Conservation (phyloP, 176 grass and related monocot genomes). For the Saccharum spontaneum region DNA sequence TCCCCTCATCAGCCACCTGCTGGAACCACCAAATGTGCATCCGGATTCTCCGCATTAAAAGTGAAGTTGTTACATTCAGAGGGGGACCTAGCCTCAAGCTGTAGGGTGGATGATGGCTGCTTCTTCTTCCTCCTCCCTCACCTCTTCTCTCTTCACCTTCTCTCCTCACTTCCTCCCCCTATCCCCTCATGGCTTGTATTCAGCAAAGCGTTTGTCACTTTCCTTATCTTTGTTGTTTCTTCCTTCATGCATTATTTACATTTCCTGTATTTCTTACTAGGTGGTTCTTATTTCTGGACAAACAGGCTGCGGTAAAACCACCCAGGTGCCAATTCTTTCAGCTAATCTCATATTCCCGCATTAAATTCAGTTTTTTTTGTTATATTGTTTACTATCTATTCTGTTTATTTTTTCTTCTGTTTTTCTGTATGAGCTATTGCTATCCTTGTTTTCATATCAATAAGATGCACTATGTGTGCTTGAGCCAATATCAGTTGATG, state of each 20-base stretch:
- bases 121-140: background rate
- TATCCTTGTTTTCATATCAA: slow-evolving; percentile 19
- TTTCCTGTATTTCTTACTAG: slow-evolving; percentile 49
- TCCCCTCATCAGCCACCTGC: background rate
- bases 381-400: slow-evolving; percentile 3
- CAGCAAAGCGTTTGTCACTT: background rate
- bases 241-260: slow-evolving; percentile 11
- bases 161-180: no score
- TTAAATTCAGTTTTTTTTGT: background rate
- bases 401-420: slow-evolving; percentile 1
- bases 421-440: background rate
- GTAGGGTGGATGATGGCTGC: background rate
- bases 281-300: slow-evolving; percentile 98
- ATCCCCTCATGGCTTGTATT: background rate
- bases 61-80: background rate
- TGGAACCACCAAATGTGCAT: background rate
- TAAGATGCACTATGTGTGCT: slow-evolving; percentile 1
- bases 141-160: background rate
- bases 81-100: background rate
- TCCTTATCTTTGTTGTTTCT: slow-evolving; percentile 13
- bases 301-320: slow-evolving; percentile 99
- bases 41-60: background rate
- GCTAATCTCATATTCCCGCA: slow-evolving; percentile 6
- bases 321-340: slow-evolving; percentile 63
- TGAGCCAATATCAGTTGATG: slow-evolving; percentile 22